Evolutionary conservation across 495 filamentous ascomycete genomes (phyloP).

Genomic region (Penicillium coprophilum): DNA sequence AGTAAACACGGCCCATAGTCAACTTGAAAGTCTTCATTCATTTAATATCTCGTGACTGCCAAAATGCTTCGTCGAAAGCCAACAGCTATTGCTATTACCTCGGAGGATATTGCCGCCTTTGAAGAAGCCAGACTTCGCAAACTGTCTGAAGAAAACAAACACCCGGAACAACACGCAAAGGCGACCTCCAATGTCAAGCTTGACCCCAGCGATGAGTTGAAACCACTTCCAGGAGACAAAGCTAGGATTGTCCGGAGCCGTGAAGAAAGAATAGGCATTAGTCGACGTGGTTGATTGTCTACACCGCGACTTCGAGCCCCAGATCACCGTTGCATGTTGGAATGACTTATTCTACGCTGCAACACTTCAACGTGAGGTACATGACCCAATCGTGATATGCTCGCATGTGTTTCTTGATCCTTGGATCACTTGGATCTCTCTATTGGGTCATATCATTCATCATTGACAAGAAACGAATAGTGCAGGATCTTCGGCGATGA

Average conservation of each 20-base stretch:
- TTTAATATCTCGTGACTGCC: neutral
- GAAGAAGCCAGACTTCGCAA: conserved; percentile 57
- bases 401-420: neutral
- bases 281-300: conserved; percentile 29
- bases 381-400: neutral
- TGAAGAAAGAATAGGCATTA: conserved; percentile 51
- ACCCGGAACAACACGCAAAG: conserved; percentile 22
- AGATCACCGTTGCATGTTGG: neutral
- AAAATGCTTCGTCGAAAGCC: conserved; percentile 80
- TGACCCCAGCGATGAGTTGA: conserved; percentile 60
- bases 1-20: neutral
- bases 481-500: neutral
- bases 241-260: conserved; percentile 48
- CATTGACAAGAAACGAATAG: neutral
- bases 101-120: conserved; percentile 74
- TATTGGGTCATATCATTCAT: neutral
- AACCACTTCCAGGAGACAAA: conserved; percentile 55
- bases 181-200: conserved; percentile 28
- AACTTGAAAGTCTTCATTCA: neutral
- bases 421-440: neutral
- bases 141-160: conserved; percentile 28
- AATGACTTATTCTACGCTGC: neutral
- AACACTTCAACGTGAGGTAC: neutral
- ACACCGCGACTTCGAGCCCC: neutral
- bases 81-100: conserved; percentile 72